These are phyloP conservation scores for Colletotrichum kahawae DNA, from an alignment of 2,329 filamentous ascomycete genomes.

Conservation along the genomic window DNA sequence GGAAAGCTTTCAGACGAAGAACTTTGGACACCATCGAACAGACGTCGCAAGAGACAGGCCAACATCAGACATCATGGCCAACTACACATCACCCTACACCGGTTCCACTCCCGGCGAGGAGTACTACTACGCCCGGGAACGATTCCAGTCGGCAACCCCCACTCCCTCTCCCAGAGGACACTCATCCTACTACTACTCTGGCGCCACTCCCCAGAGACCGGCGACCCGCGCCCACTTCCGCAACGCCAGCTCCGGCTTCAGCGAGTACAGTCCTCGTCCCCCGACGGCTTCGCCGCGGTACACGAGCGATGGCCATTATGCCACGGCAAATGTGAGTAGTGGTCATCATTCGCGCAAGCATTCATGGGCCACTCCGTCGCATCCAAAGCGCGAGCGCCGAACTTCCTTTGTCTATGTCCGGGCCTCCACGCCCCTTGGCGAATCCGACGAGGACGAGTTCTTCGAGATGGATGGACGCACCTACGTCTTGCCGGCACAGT, in stretches of 20 bases:
- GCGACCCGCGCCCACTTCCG: conserved; percentile 58
- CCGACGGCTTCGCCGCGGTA: conserved; percentile 64
- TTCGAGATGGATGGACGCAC: conserved; percentile 59
- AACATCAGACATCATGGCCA: conserved; percentile 25
- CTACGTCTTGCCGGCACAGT: conserved; percentile 57
- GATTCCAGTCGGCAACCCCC: conserved; percentile 59
- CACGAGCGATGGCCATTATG: conserved; percentile 67
- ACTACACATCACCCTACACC: conserved; percentile 47
- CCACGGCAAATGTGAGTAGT: conserved; percentile 70
- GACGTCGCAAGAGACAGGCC: conserved; percentile 35
- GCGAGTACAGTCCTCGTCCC: conserved; percentile 49
- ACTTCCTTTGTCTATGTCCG: conserved; percentile 61
- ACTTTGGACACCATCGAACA: conserved; percentile 29
- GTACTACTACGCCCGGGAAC: conserved; percentile 56
- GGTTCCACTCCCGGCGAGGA: conserved; percentile 55
- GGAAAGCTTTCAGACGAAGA: neutral
- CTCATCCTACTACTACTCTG: conserved; percentile 52
- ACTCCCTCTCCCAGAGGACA: conserved; percentile 61
- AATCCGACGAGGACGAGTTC: conserved; percentile 69
- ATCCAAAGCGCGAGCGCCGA: conserved; percentile 57
- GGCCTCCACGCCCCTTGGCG: conserved; percentile 63
- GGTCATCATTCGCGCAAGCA: conserved; percentile 51
- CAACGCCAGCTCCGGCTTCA: conserved; percentile 46
- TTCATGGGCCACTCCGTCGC: conserved; percentile 51
- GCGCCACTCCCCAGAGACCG: conserved; percentile 55